These are phyloP conservation scores for Sugiyamaella marilandica DNA, from an alignment of 805 yeast species.

Conservation along the genomic window DNA sequence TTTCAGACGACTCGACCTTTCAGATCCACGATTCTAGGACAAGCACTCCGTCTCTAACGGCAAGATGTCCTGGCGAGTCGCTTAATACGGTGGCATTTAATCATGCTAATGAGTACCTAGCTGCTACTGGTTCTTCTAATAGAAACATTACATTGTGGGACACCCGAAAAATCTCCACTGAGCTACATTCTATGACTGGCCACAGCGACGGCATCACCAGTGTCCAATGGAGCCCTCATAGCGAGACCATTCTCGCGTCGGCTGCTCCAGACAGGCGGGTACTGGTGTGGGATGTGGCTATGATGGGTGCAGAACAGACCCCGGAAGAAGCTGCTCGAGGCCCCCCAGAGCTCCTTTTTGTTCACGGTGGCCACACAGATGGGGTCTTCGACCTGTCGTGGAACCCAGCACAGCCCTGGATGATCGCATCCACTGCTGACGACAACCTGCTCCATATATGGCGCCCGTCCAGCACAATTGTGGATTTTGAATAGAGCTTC, in stretches of 20 bases:
- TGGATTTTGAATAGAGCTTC: slow-evolving; percentile 23
- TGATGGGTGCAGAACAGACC: slow-evolving; percentile 16
- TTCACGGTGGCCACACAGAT: slow-evolving; percentile 83
- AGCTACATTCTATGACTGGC: slow-evolving; percentile 29
- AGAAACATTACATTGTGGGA: slow-evolving; percentile 66
- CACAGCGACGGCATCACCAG: slow-evolving; percentile 58
- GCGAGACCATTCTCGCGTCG: slow-evolving; percentile 52
- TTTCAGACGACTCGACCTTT: slow-evolving; percentile 57
- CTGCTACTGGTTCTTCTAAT: slow-evolving; percentile 63
- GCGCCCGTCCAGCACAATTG: slow-evolving; percentile 51
- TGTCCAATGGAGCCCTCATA: slow-evolving; percentile 66
- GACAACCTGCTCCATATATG: slow-evolving; percentile 87
- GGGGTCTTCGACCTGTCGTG: slow-evolving; percentile 81
- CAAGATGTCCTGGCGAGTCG: slow-evolving; percentile 30
- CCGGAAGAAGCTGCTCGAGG: slow-evolving; percentile 20
- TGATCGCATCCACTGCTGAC: slow-evolving; percentile 72
- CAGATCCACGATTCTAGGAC: slow-evolving; percentile 52
- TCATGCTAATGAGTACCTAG: slow-evolving; percentile 47
- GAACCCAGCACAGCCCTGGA: slow-evolving; percentile 68
- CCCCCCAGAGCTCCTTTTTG: slow-evolving; percentile 43
- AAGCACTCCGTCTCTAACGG: slow-evolving; percentile 5
- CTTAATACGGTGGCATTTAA: slow-evolving; percentile 59
- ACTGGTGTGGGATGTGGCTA: slow-evolving; percentile 53
- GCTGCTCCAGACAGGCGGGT: slow-evolving; percentile 60
- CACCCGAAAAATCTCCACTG: slow-evolving; percentile 41